Percentiles rank a stretch among this genome's conserved stretches.
Conservation (phyloP, 371 early-diverging fungal genomes). For the Paraphysoderma sedebokerense region DNA sequence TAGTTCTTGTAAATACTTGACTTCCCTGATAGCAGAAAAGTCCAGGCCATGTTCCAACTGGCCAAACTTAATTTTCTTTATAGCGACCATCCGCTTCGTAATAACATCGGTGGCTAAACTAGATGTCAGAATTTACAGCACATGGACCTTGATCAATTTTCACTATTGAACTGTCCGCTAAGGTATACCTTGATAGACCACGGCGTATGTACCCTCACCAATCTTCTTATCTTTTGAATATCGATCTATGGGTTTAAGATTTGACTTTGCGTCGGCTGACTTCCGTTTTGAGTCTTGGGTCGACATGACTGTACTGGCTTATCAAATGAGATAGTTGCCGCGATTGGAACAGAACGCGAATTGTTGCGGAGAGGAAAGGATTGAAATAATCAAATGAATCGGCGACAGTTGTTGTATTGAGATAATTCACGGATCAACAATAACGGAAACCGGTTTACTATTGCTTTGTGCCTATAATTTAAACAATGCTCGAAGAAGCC, state of each 20-base stretch:
- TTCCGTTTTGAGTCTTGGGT: no score
- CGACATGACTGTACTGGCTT: no score
- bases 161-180: neutral
- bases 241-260: conserved; percentile 9
- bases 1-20: conserved; percentile 87
- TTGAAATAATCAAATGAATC: no score
- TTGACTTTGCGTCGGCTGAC: no score
- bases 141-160: neutral
- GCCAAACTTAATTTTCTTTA: conserved; percentile 91
- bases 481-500: no score
- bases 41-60: conserved; percentile 68
- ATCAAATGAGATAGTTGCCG: no score
- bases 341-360: no score
- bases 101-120: conserved; percentile 20
- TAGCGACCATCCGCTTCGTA: conserved; percentile 60
- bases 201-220: conserved; percentile 93
- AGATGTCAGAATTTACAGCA: neutral
- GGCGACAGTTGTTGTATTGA: no score
- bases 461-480: no score
- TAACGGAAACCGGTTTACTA: no score
- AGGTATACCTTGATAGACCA: conserved; percentile 72
- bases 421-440: no score
- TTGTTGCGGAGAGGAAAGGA: no score
- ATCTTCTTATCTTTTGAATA: conserved; percentile 70
- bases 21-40: conserved; percentile 92